A percentile compares a stretch with the other conserved stretches of the same genome.
phyloP scores from a whole-genome alignment of 2,329 filamentous ascomycete genomes.

The Clathrospora elynae region DNA sequence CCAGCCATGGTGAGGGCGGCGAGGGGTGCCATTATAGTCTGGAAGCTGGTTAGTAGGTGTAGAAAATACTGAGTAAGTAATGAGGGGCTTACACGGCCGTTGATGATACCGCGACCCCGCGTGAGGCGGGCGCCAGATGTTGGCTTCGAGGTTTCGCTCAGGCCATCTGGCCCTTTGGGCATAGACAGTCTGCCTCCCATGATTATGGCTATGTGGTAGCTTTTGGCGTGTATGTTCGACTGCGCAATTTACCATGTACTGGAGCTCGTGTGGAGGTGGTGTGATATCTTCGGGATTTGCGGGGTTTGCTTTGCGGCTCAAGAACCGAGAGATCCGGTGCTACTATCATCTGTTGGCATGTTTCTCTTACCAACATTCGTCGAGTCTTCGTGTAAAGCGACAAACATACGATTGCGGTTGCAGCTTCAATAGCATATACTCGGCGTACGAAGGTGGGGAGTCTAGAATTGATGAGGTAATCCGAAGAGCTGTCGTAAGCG shows the following conservation, averaged over 20 bases:
- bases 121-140: conserved; percentile 40
- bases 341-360: conserved; percentile 17
- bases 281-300: conserved; percentile 7
- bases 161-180: conserved; percentile 51
- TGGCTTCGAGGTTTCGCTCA: conserved; percentile 50
- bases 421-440: conserved; percentile 5
- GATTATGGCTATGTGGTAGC: neutral
- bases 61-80: neutral
- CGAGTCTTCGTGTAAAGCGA: conserved; percentile 1
- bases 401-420: conserved; percentile 14
- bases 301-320: conserved; percentile 6
- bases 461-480: conserved; percentile 34
- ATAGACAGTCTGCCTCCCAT: conserved; percentile 57
- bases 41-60: conserved; percentile 9
- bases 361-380: conserved; percentile 11
- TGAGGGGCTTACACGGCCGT: conserved; percentile 38
- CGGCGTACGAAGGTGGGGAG: conserved; percentile 13
- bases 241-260: neutral
- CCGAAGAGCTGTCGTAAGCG: conserved; percentile 16
- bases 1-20: conserved; percentile 67
- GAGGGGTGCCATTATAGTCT: conserved; percentile 64
- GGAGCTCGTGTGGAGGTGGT: conserved; percentile 7
- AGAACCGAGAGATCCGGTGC: conserved; percentile 3
- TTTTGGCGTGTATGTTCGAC: neutral
- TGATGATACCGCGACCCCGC: conserved; percentile 41